Percentiles rank a stretch among this genome's conserved stretches.
phyloP scores from a whole-genome alignment of 179 eudicot species.

The Gypsophila paniculata region DNA sequence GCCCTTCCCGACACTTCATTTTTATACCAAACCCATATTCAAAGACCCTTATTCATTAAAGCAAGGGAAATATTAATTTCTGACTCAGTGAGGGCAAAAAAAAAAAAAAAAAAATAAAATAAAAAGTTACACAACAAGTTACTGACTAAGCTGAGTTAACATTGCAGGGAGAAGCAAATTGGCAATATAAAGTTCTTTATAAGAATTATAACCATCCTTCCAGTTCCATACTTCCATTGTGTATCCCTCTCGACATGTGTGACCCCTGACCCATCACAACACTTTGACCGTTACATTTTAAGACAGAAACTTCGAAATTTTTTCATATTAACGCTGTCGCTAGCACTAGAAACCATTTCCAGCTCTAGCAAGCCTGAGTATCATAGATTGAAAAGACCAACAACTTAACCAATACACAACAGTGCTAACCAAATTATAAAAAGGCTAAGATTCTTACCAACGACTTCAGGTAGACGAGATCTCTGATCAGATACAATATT shows the following conservation, averaged over 20 bases:
- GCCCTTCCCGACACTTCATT: not conserved
- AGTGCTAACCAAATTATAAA: not conserved
- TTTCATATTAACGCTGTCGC: not conserved
- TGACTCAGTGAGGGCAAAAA: not conserved
- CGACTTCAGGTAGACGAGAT: slow-evolving; percentile 47
- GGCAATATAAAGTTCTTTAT: not conserved
- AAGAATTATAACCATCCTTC: not conserved
- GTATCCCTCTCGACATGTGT: too few relatives aligned
- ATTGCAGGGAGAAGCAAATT: not conserved
- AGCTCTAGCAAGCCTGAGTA: not conserved
- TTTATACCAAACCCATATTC: not conserved
- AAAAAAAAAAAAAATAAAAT: too few relatives aligned
- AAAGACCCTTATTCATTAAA: not conserved
- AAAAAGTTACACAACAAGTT: not conserved
- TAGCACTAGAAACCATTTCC: not conserved
- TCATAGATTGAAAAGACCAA: slow-evolving; percentile 9
- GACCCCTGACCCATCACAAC: not conserved
- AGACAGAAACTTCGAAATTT: not conserved
- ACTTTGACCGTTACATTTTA: slow-evolving; percentile 4
- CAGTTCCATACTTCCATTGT: slow-evolving; percentile 2
- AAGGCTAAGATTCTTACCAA: slow-evolving; percentile 43
- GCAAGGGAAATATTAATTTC: not conserved
- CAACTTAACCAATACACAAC: slow-evolving; percentile 4
- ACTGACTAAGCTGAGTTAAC: not conserved
- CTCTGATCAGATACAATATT: slow-evolving; percentile 34